Evolutionary conservation across 495 filamentous ascomycete genomes (phyloP), one percentile per base, ranked within the genome.

Genomic region (Cercophora samala): DNA sequence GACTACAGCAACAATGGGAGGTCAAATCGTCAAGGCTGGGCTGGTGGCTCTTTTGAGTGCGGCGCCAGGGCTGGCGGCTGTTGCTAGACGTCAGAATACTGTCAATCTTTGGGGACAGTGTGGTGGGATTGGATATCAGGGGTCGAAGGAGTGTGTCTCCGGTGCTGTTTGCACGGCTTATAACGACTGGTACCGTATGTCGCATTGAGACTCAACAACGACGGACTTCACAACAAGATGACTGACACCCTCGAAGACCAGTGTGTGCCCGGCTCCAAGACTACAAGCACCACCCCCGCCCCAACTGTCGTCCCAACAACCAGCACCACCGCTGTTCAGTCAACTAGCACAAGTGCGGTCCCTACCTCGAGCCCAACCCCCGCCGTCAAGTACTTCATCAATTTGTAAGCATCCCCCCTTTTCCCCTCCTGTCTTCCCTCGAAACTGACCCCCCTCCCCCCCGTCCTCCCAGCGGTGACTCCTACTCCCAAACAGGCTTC

Each of bases 401-500:
- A 70, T 54, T 79, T 79, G 74, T 76, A 60, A 51, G 68, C 52
- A 0, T 1, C 37, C 11, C 37, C 37, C 6, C 13, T 5, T 56
- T 58, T 19, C 19, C 29, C 60, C 9, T 19, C 15, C 25, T 23
- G 62, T 37, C 29, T 61, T 11, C n/a, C 15, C n/a, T 23, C 53
- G 11, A 9, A 3, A 56, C 5, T 19, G 8, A n/a, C 18, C 1
- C 63, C 63, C 60, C 5, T 11, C 5, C 62, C 13, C 64, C 18
- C 1, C 63, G 60, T 58, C 5, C 15, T 3, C 62, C 13, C 64
- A 84, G 83, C 66, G 87, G 87, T 66, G 81, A 83, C 74, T 82
- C 79, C 63, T 83, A 83, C 73, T 80, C 81, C 24, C 76, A 81
- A 68, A 83, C 87, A 19, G 86, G 85, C 61, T 96, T 95, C 79